A percentile compares a stretch with the other conserved stretches of the same genome.
Conservation (phyloP, 352 stramenopile genomes). For the Phytophthora meadii region DNA sequence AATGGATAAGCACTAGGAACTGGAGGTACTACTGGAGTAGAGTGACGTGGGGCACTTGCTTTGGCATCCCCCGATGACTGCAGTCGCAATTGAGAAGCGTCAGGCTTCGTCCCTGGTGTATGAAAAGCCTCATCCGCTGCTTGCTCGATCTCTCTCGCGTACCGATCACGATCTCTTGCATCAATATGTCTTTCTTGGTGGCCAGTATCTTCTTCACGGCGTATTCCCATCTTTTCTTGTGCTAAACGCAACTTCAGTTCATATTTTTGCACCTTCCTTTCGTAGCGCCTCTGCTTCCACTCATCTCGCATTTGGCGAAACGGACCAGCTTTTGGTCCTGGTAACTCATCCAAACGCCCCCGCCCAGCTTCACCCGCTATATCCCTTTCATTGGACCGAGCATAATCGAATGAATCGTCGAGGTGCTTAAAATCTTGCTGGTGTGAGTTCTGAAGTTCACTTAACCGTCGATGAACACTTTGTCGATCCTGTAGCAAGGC, state of each 20-base stretch:
- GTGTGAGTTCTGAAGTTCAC: neutral
- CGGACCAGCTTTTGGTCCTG: neutral
- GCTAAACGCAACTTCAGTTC: constrained; percentile 27
- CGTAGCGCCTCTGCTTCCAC: constrained; percentile 29
- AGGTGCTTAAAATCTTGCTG: neutral
- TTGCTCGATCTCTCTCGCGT: constrained; percentile 36
- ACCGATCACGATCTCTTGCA: constrained; percentile 38
- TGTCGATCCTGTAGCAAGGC: constrained; percentile 4
- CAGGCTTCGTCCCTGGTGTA: constrained; percentile 8
- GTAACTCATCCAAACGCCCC: neutral
- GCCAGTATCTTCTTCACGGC: constrained; percentile 3
- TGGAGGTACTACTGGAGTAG: neutral
- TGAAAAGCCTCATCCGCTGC: constrained; percentile 28
- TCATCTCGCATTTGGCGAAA: constrained; percentile 18
- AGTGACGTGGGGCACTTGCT: constrained; percentile 6
- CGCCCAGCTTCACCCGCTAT: constrained; percentile 4
- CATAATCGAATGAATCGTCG: neutral
- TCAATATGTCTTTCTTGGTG: constrained; percentile 23
- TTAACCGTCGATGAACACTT: constrained; percentile 14
- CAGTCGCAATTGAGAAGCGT: neutral
- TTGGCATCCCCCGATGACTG: constrained; percentile 11
- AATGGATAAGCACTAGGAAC: constrained; percentile 2
- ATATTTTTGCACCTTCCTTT: constrained; percentile 33
- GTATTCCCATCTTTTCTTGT: constrained; percentile 22
- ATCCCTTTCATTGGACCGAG: constrained; percentile 3